phyloP scores from a whole-genome alignment of 495 filamentous ascomycete genomes.

The Aspergillus sclerotioniger region DNA sequence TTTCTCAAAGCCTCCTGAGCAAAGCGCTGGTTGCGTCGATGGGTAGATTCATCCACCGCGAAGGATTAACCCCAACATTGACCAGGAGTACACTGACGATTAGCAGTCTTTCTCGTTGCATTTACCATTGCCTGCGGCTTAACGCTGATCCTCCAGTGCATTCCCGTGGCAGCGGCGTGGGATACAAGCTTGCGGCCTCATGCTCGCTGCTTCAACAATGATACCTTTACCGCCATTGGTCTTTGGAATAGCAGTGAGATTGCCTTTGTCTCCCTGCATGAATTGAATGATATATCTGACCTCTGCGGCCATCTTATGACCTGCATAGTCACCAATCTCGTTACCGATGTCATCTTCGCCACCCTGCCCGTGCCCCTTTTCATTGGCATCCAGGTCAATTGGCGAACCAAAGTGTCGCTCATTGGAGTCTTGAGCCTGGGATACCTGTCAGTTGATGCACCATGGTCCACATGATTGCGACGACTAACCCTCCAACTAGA shows the following conservation, averaged over 20 bases:
- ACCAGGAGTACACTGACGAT: slow-evolving; percentile 25
- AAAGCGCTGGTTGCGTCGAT: slow-evolving; percentile 32
- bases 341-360: slow-evolving; percentile 44
- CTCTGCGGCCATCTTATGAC: slow-evolving; percentile 10
- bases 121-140: slow-evolving; percentile 21
- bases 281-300: too few relatives aligned
- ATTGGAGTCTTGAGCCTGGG: slow-evolving; percentile 43
- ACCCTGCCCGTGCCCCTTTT: slow-evolving; percentile 43
- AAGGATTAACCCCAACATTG: slow-evolving; percentile 27
- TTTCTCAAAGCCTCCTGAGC: slow-evolving; percentile 29
- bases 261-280: not conserved
- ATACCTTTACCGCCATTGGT: slow-evolving; percentile 17
- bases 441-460: slow-evolving; percentile 32
- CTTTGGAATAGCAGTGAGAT: slow-evolving; percentile 20
- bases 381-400: slow-evolving; percentile 31
- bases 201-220: slow-evolving; percentile 15
- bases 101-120: slow-evolving; percentile 16
- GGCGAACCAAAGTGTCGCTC: slow-evolving; percentile 38
- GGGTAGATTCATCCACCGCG: slow-evolving; percentile 16
- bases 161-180: slow-evolving; percentile 20
- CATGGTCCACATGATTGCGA: not conserved
- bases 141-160: slow-evolving; percentile 20
- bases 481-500: slow-evolving; percentile 17
- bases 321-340: slow-evolving; percentile 36
- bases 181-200: slow-evolving; percentile 4